Conservation (phyloP, 2,329 filamentous ascomycete genomes). For the Cladosporium sp. region DNA sequence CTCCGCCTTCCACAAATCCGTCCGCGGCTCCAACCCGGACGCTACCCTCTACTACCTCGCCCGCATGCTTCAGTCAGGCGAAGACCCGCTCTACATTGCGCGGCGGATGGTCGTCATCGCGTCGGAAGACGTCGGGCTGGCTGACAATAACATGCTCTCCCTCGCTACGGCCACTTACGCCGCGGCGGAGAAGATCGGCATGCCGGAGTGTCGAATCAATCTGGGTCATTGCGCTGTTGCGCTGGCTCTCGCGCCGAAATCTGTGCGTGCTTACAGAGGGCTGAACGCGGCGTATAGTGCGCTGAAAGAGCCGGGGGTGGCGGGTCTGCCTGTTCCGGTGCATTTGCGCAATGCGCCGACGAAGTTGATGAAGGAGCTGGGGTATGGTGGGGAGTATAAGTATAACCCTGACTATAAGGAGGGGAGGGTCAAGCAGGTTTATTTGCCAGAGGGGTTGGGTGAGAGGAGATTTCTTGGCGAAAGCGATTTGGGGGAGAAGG, state of each 20-base stretch:
- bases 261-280: slow-evolving; percentile 78
- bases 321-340: slow-evolving; percentile 74
- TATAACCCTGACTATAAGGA: slow-evolving; percentile 89
- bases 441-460: slow-evolving; percentile 72
- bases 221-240: slow-evolving; percentile 84
- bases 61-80: slow-evolving; percentile 91
- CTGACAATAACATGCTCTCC: slow-evolving; percentile 76
- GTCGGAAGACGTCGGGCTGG: slow-evolving; percentile 87
- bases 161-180: slow-evolving; percentile 83
- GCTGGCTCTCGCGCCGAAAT: slow-evolving; percentile 76
- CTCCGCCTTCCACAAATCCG: slow-evolving; percentile 93
- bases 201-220: slow-evolving; percentile 92
- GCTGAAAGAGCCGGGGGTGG: slow-evolving; percentile 77
- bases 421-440: slow-evolving; percentile 80
- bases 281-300: slow-evolving; percentile 76
- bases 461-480: slow-evolving; percentile 76
- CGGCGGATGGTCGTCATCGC: slow-evolving; percentile 92
- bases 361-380: slow-evolving; percentile 85
- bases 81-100: slow-evolving; percentile 89
- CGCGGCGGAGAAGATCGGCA: slow-evolving; percentile 86
- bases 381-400: slow-evolving; percentile 89
- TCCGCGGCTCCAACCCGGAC: slow-evolving; percentile 81
- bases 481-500: slow-evolving; percentile 68
- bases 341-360: slow-evolving; percentile 93
- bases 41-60: slow-evolving; percentile 92